phyloP scores from a whole-genome alignment of 192 early-diverging fungal genomes.

The Coemansia sp. region DNA sequence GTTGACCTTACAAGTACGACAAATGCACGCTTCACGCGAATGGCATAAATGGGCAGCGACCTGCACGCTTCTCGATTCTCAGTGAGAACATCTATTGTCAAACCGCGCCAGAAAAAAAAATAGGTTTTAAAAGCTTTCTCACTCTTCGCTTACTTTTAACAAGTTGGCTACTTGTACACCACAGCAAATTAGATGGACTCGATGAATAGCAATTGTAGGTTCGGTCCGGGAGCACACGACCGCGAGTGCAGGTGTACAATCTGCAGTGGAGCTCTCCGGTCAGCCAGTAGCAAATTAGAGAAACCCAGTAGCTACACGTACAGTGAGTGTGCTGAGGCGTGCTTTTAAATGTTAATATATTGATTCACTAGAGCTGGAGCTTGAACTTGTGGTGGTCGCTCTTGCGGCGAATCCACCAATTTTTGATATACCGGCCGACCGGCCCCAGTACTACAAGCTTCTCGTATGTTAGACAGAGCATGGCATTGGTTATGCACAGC shows the following conservation, averaged over 20 bases:
- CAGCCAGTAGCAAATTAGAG: neutral
- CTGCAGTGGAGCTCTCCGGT: neutral
- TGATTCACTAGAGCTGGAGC: neutral
- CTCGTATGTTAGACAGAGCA: slow-evolving; percentile 52
- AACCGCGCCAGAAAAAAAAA: neutral
- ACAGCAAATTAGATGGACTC: neutral
- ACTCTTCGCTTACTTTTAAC: neutral
- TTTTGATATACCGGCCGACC: slow-evolving; percentile 44
- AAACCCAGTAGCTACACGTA: neutral
- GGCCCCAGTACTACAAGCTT: slow-evolving; percentile 57
- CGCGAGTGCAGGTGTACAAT: slow-evolving; percentile 1
- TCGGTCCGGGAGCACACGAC: neutral
- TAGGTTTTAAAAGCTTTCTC: neutral
- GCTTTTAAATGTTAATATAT: neutral
- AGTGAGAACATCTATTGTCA: neutral
- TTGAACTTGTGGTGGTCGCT: slow-evolving; percentile 12
- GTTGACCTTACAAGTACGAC: neutral
- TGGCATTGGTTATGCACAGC: slow-evolving; percentile 42
- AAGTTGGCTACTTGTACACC: neutral
- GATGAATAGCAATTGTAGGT: neutral
- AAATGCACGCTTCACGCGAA: neutral
- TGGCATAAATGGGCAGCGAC: neutral
- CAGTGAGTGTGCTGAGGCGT: too few species aligned
- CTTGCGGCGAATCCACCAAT: slow-evolving; percentile 17
- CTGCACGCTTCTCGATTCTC: neutral